Evolutionary conservation across 495 filamentous ascomycete genomes (phyloP).

Genomic region (Bathelium albidoporum): DNA sequence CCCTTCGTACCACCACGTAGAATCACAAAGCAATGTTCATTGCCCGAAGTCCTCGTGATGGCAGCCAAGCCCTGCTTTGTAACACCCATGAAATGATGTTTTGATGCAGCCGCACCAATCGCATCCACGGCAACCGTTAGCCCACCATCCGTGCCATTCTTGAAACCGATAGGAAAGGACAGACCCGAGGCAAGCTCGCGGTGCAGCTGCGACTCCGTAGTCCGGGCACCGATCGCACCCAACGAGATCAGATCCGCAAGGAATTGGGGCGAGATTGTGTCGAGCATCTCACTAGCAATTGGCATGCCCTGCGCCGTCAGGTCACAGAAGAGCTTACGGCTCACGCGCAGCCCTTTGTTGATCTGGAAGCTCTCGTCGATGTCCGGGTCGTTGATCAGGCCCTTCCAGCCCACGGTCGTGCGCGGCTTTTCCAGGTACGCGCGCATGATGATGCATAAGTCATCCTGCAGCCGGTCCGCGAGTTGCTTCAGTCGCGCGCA

Average conservation of each 20-base stretch:
- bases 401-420: slow-evolving; percentile 99
- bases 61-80: slow-evolving; percentile 97
- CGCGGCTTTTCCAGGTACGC: slow-evolving; percentile 98
- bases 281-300: slow-evolving; percentile 94
- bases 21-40: slow-evolving; percentile 96
- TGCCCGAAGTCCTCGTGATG: slow-evolving; percentile 84
- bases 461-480: slow-evolving; percentile 61
- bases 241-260: slow-evolving; percentile 90
- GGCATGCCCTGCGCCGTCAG: slow-evolving; percentile 79
- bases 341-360: slow-evolving; percentile 92
- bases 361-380: slow-evolving; percentile 97
- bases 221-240: slow-evolving; percentile 90
- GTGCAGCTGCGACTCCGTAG: slow-evolving; percentile 95
- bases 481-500: slow-evolving; percentile 63
- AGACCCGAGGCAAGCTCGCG: slow-evolving; percentile 93
- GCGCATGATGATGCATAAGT: slow-evolving; percentile 91
- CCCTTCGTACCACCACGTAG: slow-evolving; percentile 82
- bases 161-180: slow-evolving; percentile 97
- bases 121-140: slow-evolving; percentile 92
- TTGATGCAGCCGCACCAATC: slow-evolving; percentile 79
- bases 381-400: slow-evolving; percentile 96
- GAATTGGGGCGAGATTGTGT: slow-evolving; percentile 96
- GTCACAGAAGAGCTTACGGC: slow-evolving; percentile 80
- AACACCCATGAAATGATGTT: slow-evolving; percentile 97
- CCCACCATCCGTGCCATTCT: slow-evolving; percentile 97